Conservation (phyloP, 495 filamentous ascomycete genomes). For the Aspergillus bertholletiae region DNA sequence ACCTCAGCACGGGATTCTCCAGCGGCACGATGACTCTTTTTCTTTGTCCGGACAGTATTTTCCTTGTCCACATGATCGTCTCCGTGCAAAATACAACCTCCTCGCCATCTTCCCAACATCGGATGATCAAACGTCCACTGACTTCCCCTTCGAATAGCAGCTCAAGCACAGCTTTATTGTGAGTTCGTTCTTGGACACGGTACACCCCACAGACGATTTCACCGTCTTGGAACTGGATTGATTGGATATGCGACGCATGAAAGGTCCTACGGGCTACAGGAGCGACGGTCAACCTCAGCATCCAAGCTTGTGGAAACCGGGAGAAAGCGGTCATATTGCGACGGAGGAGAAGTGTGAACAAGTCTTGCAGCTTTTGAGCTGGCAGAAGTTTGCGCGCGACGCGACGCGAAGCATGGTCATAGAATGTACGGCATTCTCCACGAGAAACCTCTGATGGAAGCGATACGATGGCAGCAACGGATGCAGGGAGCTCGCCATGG, state of each 20-base stretch:
- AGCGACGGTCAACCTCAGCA: slow-evolving; percentile 15
- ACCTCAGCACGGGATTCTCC: slow-evolving; percentile 22
- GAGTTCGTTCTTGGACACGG: slow-evolving; percentile 20
- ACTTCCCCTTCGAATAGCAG: slow-evolving; percentile 20
- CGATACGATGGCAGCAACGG: slow-evolving; percentile 17
- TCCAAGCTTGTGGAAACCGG: slow-evolving; percentile 28
- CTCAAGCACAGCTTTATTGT: slow-evolving; percentile 31
- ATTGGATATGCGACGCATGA: slow-evolving; percentile 17
- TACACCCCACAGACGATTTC: slow-evolving; percentile 36
- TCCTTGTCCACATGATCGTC: slow-evolving; percentile 32
- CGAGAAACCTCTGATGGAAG: slow-evolving; percentile 20
- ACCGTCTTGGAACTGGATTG: slow-evolving; percentile 8
- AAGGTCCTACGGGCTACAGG: slow-evolving; percentile 17
- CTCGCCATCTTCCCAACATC: slow-evolving; percentile 14
- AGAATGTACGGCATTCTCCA: slow-evolving; percentile 17
- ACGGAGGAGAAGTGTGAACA: slow-evolving; percentile 29
- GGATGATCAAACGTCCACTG: slow-evolving; percentile 27
- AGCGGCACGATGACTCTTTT: slow-evolving; percentile 22
- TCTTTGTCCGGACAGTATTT: slow-evolving; percentile 6
- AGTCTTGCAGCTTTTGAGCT: neutral
- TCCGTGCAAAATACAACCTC: slow-evolving; percentile 27
- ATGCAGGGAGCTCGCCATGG: slow-evolving; percentile 9
- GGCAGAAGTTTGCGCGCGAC: slow-evolving; percentile 22
- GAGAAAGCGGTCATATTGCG: slow-evolving; percentile 35
- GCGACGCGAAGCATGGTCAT: slow-evolving; percentile 23